phyloP scores from a whole-genome alignment of 2,329 filamentous ascomycete genomes.

The Zymoseptoria tritici region DNA sequence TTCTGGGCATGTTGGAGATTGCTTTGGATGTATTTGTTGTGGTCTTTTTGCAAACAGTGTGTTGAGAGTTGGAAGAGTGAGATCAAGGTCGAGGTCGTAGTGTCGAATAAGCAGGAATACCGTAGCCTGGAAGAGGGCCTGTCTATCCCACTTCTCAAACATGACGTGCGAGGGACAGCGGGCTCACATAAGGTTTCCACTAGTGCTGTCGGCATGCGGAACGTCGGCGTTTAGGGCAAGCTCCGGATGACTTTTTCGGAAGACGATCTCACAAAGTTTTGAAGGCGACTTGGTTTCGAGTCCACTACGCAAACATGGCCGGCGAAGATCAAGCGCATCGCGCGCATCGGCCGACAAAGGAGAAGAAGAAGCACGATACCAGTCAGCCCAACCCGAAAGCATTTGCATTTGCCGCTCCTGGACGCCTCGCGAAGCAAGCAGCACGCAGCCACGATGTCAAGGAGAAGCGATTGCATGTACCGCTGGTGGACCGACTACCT shows the following conservation, averaged over 20 bases:
- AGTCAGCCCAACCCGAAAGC: conserved; percentile 78
- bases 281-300: background rate
- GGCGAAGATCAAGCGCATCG: conserved; percentile 65
- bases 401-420: conserved; percentile 76
- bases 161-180: background rate
- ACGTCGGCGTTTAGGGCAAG: no score
- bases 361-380: conserved; percentile 65
- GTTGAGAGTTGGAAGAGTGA: background rate
- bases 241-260: background rate
- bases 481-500: conserved; percentile 87
- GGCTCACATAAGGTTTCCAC: no score
- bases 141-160: background rate
- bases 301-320: conserved; percentile 19
- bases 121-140: background rate
- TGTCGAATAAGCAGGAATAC: background rate
- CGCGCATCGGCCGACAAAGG: conserved; percentile 78
- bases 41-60: background rate
- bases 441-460: conserved; percentile 72
- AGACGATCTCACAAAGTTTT: background rate
- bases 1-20: conserved; percentile 18
- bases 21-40: background rate
- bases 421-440: conserved; percentile 68
- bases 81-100: background rate
- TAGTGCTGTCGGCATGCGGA: no score
- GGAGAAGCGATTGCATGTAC: conserved; percentile 94